phyloP scores from a whole-genome alignment of 495 filamentous ascomycete genomes.

The Penicillium diatomitis region DNA sequence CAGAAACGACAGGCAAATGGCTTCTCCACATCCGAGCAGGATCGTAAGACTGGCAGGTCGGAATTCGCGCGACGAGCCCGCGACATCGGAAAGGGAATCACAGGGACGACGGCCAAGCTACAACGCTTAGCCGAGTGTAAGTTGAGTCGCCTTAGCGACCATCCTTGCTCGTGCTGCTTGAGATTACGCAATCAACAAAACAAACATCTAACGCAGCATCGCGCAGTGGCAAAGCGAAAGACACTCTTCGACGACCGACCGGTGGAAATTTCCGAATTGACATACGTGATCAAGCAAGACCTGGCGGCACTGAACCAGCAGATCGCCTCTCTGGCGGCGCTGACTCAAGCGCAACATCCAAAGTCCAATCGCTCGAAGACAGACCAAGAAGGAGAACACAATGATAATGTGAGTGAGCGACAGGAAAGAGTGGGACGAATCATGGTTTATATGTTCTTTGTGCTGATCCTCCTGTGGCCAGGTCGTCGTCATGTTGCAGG shows the following conservation, averaged over 20 bases:
- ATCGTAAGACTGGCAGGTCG: slow-evolving; percentile 42
- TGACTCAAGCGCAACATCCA: slow-evolving; percentile 64
- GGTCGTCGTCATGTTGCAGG: slow-evolving; percentile 83
- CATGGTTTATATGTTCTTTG: slow-evolving; percentile 13
- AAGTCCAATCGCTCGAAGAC: slow-evolving; percentile 43
- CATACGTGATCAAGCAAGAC: slow-evolving; percentile 96
- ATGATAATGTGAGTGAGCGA: slow-evolving; percentile 62
- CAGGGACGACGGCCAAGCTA: slow-evolving; percentile 86
- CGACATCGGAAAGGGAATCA: slow-evolving; percentile 84
- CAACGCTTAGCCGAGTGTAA: slow-evolving; percentile 80
- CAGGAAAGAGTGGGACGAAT: background rate
- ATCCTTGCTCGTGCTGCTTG: too few relatives aligned
- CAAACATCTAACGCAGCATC: too few relatives aligned
- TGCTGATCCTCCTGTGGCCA: slow-evolving; percentile 4
- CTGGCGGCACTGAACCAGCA: slow-evolving; percentile 79
- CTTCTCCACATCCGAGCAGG: slow-evolving; percentile 36
- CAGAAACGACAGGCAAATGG: slow-evolving; percentile 65
- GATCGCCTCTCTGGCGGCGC: slow-evolving; percentile 69
- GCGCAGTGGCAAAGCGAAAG: slow-evolving; percentile 76
- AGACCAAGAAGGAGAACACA: slow-evolving; percentile 91
- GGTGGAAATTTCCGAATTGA: slow-evolving; percentile 93
- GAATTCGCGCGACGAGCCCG: slow-evolving; percentile 88
- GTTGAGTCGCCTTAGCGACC: slow-evolving; percentile 13
- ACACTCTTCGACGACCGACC: slow-evolving; percentile 95
- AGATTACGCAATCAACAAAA: too few relatives aligned